Evolutionary conservation across 257 asterid genomes (phyloP).

Genomic region (Lithospermum erythrorhizon): DNA sequence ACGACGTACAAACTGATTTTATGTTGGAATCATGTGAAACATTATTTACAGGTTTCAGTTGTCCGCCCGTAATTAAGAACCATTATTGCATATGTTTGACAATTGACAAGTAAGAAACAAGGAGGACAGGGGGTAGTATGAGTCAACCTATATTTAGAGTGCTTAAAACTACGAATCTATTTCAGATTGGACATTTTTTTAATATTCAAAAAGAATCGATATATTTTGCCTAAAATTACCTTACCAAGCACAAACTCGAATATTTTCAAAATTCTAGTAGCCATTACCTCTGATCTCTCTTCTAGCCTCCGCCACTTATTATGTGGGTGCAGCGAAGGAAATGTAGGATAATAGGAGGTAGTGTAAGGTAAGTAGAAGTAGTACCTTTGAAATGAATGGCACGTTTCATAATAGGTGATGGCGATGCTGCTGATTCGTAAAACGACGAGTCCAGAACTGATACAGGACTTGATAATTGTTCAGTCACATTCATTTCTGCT

Average conservation of each 20-base stretch:
- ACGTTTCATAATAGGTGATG: constrained; percentile 71
- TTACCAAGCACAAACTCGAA: too few species aligned
- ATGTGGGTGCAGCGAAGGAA: not conserved
- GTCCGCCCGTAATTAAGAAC: not conserved
- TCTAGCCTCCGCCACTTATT: too few species aligned
- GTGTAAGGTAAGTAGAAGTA: not conserved
- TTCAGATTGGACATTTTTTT: too few species aligned
- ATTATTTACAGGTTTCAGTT: not conserved
- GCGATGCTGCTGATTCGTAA: constrained; percentile 69
- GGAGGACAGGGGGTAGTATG: not conserved
- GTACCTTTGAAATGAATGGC: constrained; percentile 73
- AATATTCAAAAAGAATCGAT: too few species aligned
- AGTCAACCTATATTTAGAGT: too few species aligned
- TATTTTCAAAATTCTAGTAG: too few species aligned
- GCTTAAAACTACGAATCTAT: too few species aligned
- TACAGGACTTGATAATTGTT: constrained; percentile 84
- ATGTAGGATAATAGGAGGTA: not conserved
- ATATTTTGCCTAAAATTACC: too few species aligned
- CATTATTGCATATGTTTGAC: not conserved
- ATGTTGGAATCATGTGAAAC: not conserved
- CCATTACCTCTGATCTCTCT: too few species aligned
- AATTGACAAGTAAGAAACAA: not conserved
- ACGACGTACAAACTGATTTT: too few species aligned
- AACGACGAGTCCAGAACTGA: constrained; percentile 86
- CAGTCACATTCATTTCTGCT: constrained; percentile 62